A percentile compares a stretch with the other conserved stretches of the same genome.
Evolutionary conservation across 495 filamentous ascomycete species (phyloP).

Genomic region (Cudoniella acicularis): DNA sequence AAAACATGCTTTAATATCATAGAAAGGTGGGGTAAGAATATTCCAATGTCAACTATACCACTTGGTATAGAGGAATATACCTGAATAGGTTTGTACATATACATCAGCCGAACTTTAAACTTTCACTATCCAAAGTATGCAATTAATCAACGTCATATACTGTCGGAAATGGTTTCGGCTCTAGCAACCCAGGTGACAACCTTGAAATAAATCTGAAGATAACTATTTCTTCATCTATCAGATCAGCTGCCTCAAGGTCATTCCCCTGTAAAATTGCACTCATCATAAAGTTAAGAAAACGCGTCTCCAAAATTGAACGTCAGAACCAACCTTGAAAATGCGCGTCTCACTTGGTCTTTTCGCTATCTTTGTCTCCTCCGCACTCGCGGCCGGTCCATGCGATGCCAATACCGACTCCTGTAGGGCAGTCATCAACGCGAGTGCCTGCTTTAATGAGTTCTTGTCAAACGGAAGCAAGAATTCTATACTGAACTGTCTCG

Average conservation of each 20-base stretch:
- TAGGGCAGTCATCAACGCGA: slow-evolving; percentile 9
- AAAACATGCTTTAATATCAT: neutral
- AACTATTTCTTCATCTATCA: neutral
- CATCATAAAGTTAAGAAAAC: neutral
- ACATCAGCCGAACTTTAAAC: neutral
- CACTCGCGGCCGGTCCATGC: slow-evolving; percentile 2
- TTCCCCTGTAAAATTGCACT: neutral
- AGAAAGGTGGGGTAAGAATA: neutral
- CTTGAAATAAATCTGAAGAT: neutral
- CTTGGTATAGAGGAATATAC: neutral
- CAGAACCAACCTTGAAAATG: neutral
- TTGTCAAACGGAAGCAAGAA: slow-evolving; percentile 2
- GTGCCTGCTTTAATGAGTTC: slow-evolving; percentile 12
- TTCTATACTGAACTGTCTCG: slow-evolving; percentile 6
- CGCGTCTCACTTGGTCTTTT: slow-evolving; percentile 1
- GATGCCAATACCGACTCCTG: slow-evolving; percentile 3
- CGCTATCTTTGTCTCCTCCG: neutral
- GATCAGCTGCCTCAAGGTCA: neutral
- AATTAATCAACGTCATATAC: neutral
- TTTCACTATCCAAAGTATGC: slow-evolving; percentile 7
- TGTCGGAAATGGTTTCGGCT: neutral
- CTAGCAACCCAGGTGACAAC: neutral
- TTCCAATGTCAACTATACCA: neutral
- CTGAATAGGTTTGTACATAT: neutral
- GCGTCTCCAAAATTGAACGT: neutral